Conservation (phyloP, 768 basidiomycete species). For the Xerocomellus chrysenteron region DNA sequence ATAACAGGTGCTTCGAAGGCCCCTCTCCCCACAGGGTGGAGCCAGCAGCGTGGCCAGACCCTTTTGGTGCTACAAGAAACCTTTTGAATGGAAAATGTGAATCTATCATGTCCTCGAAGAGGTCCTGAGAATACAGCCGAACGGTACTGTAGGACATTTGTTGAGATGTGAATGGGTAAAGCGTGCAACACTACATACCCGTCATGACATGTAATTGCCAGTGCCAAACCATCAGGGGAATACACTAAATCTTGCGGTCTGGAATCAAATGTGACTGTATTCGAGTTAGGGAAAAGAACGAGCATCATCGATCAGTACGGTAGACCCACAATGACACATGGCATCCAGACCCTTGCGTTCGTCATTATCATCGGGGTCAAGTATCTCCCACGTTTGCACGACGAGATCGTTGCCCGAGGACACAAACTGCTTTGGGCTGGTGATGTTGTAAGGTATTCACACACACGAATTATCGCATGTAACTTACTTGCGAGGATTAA, state of each 20-base stretch:
- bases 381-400: slow-evolving; percentile 44
- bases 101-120: slow-evolving; percentile 21
- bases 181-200: slow-evolving; percentile 21
- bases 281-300: background rate
- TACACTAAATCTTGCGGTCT: slow-evolving; percentile 47
- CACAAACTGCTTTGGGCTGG: slow-evolving; percentile 40
- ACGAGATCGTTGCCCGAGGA: slow-evolving; percentile 49
- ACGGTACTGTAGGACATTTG: slow-evolving; percentile 19
- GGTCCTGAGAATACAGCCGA: slow-evolving; percentile 20
- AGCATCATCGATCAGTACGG: background rate
- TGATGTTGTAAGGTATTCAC: slow-evolving; percentile 4
- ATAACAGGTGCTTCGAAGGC: slow-evolving; percentile 40
- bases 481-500: slow-evolving; percentile 48
- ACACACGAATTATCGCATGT: background rate
- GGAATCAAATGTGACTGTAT: slow-evolving; percentile 23
- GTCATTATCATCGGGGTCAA: slow-evolving; percentile 19
- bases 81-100: slow-evolving; percentile 11
- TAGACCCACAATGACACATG: slow-evolving; percentile 18
- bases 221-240: slow-evolving; percentile 38
- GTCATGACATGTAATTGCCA: slow-evolving; percentile 37
- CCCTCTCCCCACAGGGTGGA: slow-evolving; percentile 53
- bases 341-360: slow-evolving; percentile 9
- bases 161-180: background rate
- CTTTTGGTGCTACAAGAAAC: slow-evolving; percentile 16
- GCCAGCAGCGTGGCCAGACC: slow-evolving; percentile 38